Evolutionary conservation across 1,284 basidiomycete species (phyloP), one percentile per base, ranked within the genome.

Genomic region (Trichosporon coremiiforme): DNA sequence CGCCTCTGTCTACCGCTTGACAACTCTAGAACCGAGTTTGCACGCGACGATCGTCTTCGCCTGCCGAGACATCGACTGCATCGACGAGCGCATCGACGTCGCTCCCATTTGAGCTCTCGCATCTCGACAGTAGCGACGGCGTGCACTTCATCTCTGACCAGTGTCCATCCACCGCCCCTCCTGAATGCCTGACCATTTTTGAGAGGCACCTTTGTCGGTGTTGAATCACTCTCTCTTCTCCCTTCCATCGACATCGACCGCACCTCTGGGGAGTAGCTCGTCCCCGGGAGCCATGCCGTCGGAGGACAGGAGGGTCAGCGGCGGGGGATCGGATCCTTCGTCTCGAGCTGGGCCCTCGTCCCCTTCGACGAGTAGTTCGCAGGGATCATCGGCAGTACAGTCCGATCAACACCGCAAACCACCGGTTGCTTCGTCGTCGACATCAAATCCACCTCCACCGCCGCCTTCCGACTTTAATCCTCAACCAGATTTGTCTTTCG

Each of bases 401-500:
- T 5, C 63, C 20, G 63, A 64, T 33, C 57, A n/a, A 9, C 57
- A 2, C 17, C 57, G 57, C 15, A 62, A 62, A 33, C 35, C 67
- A 22, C 55, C 57, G 25, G 38, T 50, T 38, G n/a, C 41, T 62
- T 22, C 62, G 50, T 53, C 29, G 31, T 31, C 57, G 57, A 25
- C 22, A 36, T 20, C 57, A 17, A 20, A 62, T n/a, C 57, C 29
- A 10, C 77, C 78, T 3, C 79, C 80, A 0, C 63, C 70, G 4
- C 80, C 78, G 4, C 79, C 79, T 5, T 74, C 75, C 22, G 70
- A 76, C 66, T 81, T 80, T 72, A 82, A 82, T 66, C 80, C 80
- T 0, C 77, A 75, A 1, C 75, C 76, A 12, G 78, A 79, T 38
- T 74, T 73, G 35, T 73, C 76, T 1, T 57, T 64, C 10, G 69